Base-by-base conservation (phyloP, 495 filamentous ascomycete species). In the Hypoxylon fragiforme region DNA sequence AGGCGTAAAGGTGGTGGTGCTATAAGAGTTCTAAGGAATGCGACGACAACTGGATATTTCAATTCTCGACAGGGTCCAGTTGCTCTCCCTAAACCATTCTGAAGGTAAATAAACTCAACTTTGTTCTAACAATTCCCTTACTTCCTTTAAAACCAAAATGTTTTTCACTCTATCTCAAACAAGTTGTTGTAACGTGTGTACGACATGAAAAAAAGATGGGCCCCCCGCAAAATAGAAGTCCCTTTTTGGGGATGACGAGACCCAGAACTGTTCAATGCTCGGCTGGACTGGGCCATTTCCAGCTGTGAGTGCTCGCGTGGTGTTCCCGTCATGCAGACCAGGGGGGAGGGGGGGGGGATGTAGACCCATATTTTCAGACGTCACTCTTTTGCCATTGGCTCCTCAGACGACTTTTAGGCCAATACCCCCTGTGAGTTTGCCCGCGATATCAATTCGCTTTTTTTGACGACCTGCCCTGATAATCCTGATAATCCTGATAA, bases 391-490 rank as follows among this genome's bases (percentile, higher is more conserved):
- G 9, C 42, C 8, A 65, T 65, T 65, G 62, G 62, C 24, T 37
- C 1, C 7, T 44, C 50, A 57, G 50, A 56, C 48, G 52, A 54
- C 48, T 42, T 44, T 54, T 51, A 62, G 47, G 58, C 11, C 36
- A 5, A 18, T 39, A 11, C 39, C 50, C 62, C 62, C 38, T 54
- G 62, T 39, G 51, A 32, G 60, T 60, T 56, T 57, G 56, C 41
- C 41, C 35, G 38, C 58, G 54, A 65, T 65, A 65, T 65, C 62
- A 65, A 53, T 53, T 57, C 50, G 39, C 28, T 32, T 51, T 44
- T 57, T 39, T 44, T 51, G 24, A 44, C 32, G 24, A 49, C 48
- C 40, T 50, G 30, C 20, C 40, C 51, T 43, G 50, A 54, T 40
- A 42, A 51, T 36, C 13, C 20, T 24, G 18, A 35, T 30, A 14